Evolutionary conservation across 257 asterid species (phyloP), one percentile per base, ranked within the genome.

Genomic region (Nicotiana noctiflora): DNA sequence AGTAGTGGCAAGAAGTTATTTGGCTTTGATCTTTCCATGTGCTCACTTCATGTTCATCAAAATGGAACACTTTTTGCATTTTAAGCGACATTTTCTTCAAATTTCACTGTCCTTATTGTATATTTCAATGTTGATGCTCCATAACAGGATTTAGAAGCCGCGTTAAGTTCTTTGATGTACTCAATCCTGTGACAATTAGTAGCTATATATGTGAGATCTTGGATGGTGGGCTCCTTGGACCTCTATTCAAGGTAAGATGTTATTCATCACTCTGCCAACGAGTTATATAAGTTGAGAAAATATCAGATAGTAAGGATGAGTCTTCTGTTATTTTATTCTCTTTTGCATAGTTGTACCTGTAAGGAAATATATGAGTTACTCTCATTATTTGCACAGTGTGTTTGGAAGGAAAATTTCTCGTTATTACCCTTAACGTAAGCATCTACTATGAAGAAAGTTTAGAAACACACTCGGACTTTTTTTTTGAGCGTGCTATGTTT

Each of bases 141-240:
- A 80, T 81, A 21, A 49, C 93, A 93, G 98, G 97, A 60, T 93
- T 87, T 62, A 89, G 82, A 86, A 89, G 94, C 83, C 88, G 90
- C 3, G 92, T 89, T 29, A 88, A 84, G 90, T 93, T 87, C 90
- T 90, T 82, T 19, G 82, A 83, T 82, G 66, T 85, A 70, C 44
- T 82, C 76, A 80, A 89, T 82, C 98, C 97, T 2, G 8, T 34
- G 75, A 85, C 56, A 31, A 60, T 49, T 83, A 86, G 89, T 64
- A 68, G 82, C 82, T 93, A 89, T 53, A 81, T 83, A 53, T 93
- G 91, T 23, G 98, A 93, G 86, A 88, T 93, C 82, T 40, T 88
- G 82, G 97, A 92, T 80, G 95, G 88, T 77, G 98, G 98, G 19
- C 88, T 88, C 76, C 60, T 88, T 32, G 94, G 98, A 76, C 98